These are phyloP conservation scores for Aspergillus homomorphus DNA, from an alignment of 495 filamentous ascomycete genomes.

Conservation along the genomic window DNA sequence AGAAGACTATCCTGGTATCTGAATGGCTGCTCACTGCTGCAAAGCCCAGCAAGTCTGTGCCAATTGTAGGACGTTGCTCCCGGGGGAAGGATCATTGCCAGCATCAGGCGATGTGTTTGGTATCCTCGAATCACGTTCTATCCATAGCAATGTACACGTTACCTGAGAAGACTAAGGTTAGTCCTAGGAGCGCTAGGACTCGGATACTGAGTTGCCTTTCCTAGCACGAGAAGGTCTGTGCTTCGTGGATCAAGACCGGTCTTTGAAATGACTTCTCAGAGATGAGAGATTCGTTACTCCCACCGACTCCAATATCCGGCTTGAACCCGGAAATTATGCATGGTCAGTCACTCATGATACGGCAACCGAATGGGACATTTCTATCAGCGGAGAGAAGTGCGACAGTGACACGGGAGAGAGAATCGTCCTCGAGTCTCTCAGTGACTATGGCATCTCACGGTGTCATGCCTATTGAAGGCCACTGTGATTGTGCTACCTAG, in stretches of 20 bases:
- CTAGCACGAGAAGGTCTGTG: background rate
- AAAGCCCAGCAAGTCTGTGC: constrained; percentile 1
- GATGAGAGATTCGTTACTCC: background rate
- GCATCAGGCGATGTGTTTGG: background rate
- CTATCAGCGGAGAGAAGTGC: background rate
- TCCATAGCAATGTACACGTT: background rate
- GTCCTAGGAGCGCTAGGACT: background rate
- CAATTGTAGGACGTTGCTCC: constrained; percentile 6
- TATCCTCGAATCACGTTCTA: background rate
- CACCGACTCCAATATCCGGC: no score
- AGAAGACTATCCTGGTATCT: background rate
- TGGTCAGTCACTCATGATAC: background rate
- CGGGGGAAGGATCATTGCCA: background rate
- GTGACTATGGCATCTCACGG: background rate
- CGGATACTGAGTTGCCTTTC: background rate
- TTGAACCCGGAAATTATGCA: no score
- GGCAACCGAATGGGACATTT: background rate
- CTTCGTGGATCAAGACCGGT: background rate
- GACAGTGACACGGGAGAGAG: background rate
- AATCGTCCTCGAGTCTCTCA: background rate
- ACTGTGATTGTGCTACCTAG: background rate
- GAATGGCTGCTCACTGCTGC: constrained; percentile 2
- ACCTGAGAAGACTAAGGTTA: background rate
- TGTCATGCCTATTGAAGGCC: background rate
- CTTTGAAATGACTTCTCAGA: background rate